Conservation (phyloP, 2,329 filamentous ascomycete species). For the Elsinoe fawcettii region DNA sequence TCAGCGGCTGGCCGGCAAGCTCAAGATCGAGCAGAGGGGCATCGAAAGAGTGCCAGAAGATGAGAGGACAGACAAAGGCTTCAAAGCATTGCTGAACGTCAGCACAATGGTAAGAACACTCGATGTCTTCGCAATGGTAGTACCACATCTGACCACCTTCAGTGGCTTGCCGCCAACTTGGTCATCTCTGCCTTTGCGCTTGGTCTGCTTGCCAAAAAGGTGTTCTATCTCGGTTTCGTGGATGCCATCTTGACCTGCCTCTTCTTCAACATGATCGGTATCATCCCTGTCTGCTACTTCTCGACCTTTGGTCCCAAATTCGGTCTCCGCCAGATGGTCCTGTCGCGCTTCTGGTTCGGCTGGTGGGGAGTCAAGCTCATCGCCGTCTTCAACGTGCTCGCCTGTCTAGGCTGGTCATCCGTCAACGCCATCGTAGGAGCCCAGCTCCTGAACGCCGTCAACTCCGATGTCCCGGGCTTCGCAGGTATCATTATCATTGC, state of each 20-base stretch:
- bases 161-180: conserved; percentile 75
- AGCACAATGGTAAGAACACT: conserved; percentile 56
- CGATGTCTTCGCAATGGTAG: conserved; percentile 15
- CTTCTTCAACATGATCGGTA: conserved; percentile 69
- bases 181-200: conserved; percentile 70
- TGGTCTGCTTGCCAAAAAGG: conserved; percentile 59
- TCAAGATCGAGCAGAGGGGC: conserved; percentile 65
- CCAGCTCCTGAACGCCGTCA: conserved; percentile 68
- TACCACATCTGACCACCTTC: conserved; percentile 17
- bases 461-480: conserved; percentile 58
- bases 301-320: conserved; percentile 68
- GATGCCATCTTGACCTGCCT: conserved; percentile 65
- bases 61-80: conserved; percentile 57
- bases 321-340: conserved; percentile 70
- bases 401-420: conserved; percentile 66
- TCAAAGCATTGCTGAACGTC: conserved; percentile 51
- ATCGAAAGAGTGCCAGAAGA: conserved; percentile 66
- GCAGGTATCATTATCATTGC: conserved; percentile 70
- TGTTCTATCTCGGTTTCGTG: conserved; percentile 64
- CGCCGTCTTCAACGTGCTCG: conserved; percentile 62
- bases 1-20: conserved; percentile 55
- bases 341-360: conserved; percentile 71
- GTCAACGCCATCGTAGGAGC: conserved; percentile 76
- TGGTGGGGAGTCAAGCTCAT: conserved; percentile 60
- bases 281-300: conserved; percentile 66